phyloP scores from a whole-genome alignment of 345 rosid species.

The Salix udensis region DNA sequence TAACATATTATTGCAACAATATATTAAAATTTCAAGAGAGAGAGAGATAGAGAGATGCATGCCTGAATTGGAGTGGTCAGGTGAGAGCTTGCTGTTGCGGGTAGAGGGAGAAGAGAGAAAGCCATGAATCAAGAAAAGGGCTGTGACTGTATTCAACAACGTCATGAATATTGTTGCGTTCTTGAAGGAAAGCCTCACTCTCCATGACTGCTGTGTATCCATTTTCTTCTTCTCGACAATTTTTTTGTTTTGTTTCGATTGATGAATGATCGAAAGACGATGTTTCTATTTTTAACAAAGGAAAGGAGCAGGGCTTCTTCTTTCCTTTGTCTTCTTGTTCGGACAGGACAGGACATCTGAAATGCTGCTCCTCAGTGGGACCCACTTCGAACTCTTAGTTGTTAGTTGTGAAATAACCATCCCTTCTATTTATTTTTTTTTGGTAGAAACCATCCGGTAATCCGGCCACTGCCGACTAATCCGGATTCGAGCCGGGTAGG shows the following conservation, averaged over 20 bases:
- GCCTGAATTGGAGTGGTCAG: slow-evolving; percentile 49
- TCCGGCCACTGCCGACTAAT: too few species aligned
- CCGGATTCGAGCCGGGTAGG: too few species aligned
- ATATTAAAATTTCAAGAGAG: neutral
- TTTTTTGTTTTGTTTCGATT: too few species aligned
- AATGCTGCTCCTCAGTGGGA: neutral
- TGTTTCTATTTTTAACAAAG: neutral
- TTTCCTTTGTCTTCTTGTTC: neutral
- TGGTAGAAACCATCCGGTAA: too few species aligned
- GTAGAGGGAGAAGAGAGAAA: slow-evolving; percentile 49
- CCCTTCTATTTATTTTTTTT: too few species aligned
- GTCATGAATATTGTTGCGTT: slow-evolving; percentile 69
- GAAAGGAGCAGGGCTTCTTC: neutral
- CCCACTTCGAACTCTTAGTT: neutral
- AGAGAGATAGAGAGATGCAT: neutral
- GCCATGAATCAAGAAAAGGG: slow-evolving; percentile 56
- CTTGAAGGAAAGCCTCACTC: slow-evolving; percentile 67
- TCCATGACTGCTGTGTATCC: slow-evolving; percentile 54
- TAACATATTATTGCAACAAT: neutral
- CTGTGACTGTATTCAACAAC: slow-evolving; percentile 47
- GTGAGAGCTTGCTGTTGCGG: slow-evolving; percentile 30
- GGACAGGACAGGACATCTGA: neutral
- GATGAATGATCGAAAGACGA: neutral
- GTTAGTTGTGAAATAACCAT: neutral
- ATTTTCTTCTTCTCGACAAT: slow-evolving; percentile 8